Conservation (phyloP, 1,284 basidiomycete genomes). For the Leccinum solheimii region DNA sequence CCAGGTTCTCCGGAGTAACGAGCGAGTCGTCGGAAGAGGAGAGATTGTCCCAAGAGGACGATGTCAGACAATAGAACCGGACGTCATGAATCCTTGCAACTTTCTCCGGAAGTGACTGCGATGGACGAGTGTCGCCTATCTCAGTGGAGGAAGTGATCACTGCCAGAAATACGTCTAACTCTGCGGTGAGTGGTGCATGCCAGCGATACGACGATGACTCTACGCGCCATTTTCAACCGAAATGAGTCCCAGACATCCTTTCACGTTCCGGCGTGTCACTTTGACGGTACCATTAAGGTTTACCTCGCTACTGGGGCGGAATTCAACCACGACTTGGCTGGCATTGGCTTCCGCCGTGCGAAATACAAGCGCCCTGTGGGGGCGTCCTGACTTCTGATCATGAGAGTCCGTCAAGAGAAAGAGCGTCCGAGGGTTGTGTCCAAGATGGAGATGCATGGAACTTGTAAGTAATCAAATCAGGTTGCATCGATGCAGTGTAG, state of each 20-base stretch:
- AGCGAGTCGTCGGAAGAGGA: constrained; percentile 50
- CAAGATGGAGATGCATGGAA: constrained; percentile 71
- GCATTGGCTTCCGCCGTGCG: constrained; percentile 58
- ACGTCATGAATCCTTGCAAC: constrained; percentile 79
- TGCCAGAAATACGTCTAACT: constrained; percentile 75
- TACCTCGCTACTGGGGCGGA: constrained; percentile 71
- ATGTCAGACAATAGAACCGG: constrained; percentile 72
- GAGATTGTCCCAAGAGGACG: constrained; percentile 69
- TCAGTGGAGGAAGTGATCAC: constrained; percentile 75
- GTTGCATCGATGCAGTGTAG: not conserved
- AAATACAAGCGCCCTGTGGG: constrained; percentile 66
- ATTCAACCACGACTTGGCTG: constrained; percentile 78
- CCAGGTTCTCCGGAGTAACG: constrained; percentile 52
- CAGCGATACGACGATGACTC: not conserved
- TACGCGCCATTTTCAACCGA: constrained; percentile 64
- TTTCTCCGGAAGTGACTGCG: constrained; percentile 54
- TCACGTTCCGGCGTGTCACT: constrained; percentile 65
- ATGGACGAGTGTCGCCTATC: constrained; percentile 75
- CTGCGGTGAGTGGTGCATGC: constrained; percentile 8
- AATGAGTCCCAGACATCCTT: constrained; percentile 82
- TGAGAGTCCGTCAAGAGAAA: constrained; percentile 71
- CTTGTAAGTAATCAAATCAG: not conserved
- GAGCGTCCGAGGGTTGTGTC: constrained; percentile 62
- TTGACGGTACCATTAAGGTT: constrained; percentile 63
- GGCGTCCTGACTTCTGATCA: constrained; percentile 60